These are phyloP conservation scores for Begonia loranthoides DNA, from an alignment of 306 rosid genomes.

Conservation along the genomic window DNA sequence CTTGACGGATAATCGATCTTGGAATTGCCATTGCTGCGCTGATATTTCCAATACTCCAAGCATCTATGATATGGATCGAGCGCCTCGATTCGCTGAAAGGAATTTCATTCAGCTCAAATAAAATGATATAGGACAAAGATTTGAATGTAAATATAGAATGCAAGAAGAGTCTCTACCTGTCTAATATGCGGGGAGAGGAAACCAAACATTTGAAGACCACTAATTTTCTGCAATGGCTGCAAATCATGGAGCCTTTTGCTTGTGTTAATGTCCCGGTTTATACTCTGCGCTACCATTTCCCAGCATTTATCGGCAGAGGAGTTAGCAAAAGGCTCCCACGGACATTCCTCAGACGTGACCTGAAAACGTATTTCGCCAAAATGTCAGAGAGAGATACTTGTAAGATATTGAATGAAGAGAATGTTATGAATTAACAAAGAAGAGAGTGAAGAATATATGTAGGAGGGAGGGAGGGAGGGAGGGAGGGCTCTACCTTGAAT, in stretches of 20 bases:
- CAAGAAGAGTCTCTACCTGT: conserved; percentile 58
- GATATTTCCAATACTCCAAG: conserved; percentile 66
- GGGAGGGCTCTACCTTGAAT: conserved; percentile 65
- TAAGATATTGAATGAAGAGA: too few species aligned
- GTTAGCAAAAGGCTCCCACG: conserved; percentile 34
- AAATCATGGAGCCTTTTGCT: conserved; percentile 19
- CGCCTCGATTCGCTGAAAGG: conserved; percentile 59
- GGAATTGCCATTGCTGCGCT: not conserved
- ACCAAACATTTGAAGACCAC: conserved; percentile 78
- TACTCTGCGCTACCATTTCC: conserved; percentile 51
- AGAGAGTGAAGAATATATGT: too few species aligned
- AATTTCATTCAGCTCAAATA: not conserved
- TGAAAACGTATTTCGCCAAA: conserved; percentile 19
- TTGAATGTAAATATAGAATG: too few species aligned
- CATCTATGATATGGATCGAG: conserved; percentile 59
- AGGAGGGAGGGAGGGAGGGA: conserved; percentile 10
- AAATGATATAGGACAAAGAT: too few species aligned
- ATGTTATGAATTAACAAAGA: too few species aligned
- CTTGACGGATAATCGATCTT: not conserved
- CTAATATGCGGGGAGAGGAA: conserved; percentile 42
- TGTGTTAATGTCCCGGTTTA: conserved; percentile 38
- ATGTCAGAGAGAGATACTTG: not conserved
- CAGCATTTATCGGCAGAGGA: conserved; percentile 59
- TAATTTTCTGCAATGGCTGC: conserved; percentile 31
- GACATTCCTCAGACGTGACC: conserved; percentile 68